phyloP scores from a whole-genome alignment of 2,329 filamentous ascomycete genomes.

The Epicoccum nigrum region DNA sequence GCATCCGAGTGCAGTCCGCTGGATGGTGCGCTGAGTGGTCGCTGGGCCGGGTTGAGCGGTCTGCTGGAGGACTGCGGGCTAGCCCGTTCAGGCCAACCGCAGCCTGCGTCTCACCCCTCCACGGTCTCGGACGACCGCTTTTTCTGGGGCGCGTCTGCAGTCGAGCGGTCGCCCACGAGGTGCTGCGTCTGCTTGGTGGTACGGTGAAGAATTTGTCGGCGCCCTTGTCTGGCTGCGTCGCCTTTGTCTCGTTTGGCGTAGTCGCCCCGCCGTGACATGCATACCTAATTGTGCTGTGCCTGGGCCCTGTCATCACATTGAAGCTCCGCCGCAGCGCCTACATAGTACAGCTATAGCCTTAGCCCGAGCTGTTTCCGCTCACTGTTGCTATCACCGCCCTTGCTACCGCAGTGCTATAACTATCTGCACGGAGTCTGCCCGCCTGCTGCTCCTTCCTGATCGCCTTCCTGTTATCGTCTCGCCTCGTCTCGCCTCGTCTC shows the following conservation, averaged over 20 bases:
- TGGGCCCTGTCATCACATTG: constrained; percentile 25
- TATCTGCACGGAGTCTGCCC: constrained; percentile 20
- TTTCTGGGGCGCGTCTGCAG: constrained; percentile 19
- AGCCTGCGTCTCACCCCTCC: constrained; percentile 3
- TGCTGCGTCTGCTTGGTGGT: background rate
- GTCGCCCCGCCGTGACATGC: background rate
- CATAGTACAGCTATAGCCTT: too few species aligned
- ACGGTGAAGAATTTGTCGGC: constrained; percentile 18
- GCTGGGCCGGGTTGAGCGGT: constrained; percentile 23
- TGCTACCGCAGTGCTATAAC: constrained; percentile 13
- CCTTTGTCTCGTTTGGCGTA: constrained; percentile 9
- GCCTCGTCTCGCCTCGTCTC: background rate
- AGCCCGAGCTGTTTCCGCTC: too few species aligned
- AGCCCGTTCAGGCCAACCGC: background rate
- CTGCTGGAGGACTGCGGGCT: constrained; percentile 6
- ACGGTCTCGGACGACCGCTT: constrained; percentile 28
- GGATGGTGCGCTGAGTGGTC: constrained; percentile 6
- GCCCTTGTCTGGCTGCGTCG: too few species aligned
- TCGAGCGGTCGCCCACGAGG: constrained; percentile 21
- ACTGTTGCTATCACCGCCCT: too few species aligned
- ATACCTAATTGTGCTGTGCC: background rate
- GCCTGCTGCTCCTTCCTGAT: constrained; percentile 15
- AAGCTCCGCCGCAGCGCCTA: constrained; percentile 38
- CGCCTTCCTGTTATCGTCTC: constrained; percentile 5
- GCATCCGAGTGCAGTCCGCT: background rate